phyloP scores from a whole-genome alignment of 306 rosid species.

The Pyrus communis region DNA sequence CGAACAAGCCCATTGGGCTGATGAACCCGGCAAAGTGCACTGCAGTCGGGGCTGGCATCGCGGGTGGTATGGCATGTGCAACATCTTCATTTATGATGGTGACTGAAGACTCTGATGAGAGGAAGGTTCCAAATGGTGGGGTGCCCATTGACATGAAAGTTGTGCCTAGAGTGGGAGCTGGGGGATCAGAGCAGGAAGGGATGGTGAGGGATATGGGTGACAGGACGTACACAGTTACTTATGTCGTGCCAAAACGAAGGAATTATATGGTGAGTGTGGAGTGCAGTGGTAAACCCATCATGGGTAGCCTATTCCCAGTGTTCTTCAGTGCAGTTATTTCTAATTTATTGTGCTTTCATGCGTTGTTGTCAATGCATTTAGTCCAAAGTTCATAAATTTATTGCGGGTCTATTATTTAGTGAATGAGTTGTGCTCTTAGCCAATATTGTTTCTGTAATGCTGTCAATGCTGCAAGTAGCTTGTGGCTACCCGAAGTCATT shows the following conservation, averaged over 20 bases:
- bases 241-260: slow-evolving; percentile 95
- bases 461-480: neutral
- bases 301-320: slow-evolving; percentile 98
- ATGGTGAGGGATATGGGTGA: slow-evolving; percentile 93
- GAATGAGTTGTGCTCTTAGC: neutral
- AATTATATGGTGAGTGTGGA: slow-evolving; percentile 91
- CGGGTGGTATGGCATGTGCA: slow-evolving; percentile 85
- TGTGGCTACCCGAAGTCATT: neutral
- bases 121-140: slow-evolving; percentile 71
- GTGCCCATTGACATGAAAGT: slow-evolving; percentile 68
- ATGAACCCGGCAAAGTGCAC: slow-evolving; percentile 81
- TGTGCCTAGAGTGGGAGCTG: slow-evolving; percentile 84
- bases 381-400: neutral
- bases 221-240: slow-evolving; percentile 79
- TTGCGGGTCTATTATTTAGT: neutral
- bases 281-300: slow-evolving; percentile 82
- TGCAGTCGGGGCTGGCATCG: slow-evolving; percentile 83
- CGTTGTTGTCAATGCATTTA: neutral
- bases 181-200: slow-evolving; percentile 93
- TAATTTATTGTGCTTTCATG: neutral
- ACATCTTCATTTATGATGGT: slow-evolving; percentile 69
- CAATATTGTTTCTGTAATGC: neutral
- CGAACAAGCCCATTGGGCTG: slow-evolving; percentile 78
- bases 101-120: slow-evolving; percentile 80
- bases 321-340: slow-evolving; percentile 93